Evolutionary conservation across 345 rosid genomes (phyloP).

Genomic region (Hevea brasiliensis): DNA sequence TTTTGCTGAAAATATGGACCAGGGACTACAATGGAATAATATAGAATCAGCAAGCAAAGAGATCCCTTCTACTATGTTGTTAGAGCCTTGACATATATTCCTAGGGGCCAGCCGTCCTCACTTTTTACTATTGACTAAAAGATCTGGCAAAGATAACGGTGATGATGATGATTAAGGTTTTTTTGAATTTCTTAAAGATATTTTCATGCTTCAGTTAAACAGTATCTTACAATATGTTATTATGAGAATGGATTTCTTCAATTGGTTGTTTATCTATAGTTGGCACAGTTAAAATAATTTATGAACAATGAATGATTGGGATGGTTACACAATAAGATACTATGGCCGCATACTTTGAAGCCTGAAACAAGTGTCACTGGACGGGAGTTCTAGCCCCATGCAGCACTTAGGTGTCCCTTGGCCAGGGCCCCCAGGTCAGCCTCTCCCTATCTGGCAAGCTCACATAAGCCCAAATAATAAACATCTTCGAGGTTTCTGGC

Average conservation of each 20-base stretch:
- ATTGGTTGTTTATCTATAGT: background rate
- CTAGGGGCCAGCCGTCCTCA: background rate
- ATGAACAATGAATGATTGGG: constrained; percentile 59
- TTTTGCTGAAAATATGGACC: background rate
- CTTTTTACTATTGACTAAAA: no score
- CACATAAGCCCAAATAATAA: no score
- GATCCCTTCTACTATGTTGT: background rate
- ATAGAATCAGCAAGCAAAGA: background rate
- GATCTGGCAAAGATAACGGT: background rate
- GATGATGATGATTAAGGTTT: background rate
- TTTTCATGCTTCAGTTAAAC: background rate
- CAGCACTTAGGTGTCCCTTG: no score
- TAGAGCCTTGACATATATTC: no score
- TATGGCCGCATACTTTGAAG: constrained; percentile 99
- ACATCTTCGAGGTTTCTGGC: no score
- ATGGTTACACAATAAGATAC: constrained; percentile 93
- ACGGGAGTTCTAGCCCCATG: no score
- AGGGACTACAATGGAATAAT: background rate
- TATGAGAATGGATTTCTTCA: background rate
- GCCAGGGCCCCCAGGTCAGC: no score
- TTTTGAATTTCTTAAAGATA: background rate
- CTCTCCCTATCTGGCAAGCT: no score
- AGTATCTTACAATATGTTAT: background rate
- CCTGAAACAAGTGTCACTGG: constrained; percentile 95
- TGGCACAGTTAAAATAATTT: constrained; percentile 4